Evolutionary conservation across 2,329 filamentous ascomycete species (phyloP).

Genomic region (Curvularia spicifera): DNA sequence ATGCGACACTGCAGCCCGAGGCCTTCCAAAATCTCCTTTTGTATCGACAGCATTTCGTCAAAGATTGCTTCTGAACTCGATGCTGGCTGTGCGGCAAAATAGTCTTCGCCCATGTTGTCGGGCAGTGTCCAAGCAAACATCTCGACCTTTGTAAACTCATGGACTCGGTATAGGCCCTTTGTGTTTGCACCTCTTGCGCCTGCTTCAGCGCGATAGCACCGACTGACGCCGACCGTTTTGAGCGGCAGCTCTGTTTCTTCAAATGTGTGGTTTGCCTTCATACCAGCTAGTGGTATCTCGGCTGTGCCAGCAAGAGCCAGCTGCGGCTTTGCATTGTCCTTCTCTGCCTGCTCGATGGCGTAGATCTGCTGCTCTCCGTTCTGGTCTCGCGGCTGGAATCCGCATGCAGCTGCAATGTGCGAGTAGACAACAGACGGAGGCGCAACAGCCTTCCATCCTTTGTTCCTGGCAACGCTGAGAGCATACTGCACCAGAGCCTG

Average conservation of each 20-base stretch:
- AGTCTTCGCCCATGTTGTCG: slow-evolving; percentile 48
- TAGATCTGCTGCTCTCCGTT: slow-evolving; percentile 94
- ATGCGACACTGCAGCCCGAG: slow-evolving; percentile 86
- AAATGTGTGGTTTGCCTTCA: slow-evolving; percentile 78
- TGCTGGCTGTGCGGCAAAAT: slow-evolving; percentile 40
- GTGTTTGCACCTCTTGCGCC: slow-evolving; percentile 88
- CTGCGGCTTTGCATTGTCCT: slow-evolving; percentile 68
- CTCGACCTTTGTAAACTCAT: slow-evolving; percentile 98
- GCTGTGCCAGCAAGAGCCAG: slow-evolving; percentile 85
- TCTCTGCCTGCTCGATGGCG: slow-evolving; percentile 69
- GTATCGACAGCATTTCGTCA: slow-evolving; percentile 83
- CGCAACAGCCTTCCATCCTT: slow-evolving; percentile 80
- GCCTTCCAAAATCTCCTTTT: slow-evolving; percentile 78
- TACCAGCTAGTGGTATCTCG: slow-evolving; percentile 91
- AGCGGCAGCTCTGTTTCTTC: slow-evolving; percentile 71
- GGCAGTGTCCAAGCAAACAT: slow-evolving; percentile 90
- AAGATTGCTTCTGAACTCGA: slow-evolving; percentile 67
- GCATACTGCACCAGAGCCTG: slow-evolving; percentile 91
- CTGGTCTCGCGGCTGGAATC: slow-evolving; percentile 91
- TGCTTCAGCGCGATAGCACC: slow-evolving; percentile 96
- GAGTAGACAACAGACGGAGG: slow-evolving; percentile 91
- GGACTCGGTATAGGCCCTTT: slow-evolving; percentile 93
- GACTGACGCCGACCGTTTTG: slow-evolving; percentile 80
- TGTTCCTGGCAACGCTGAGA: slow-evolving; percentile 71
- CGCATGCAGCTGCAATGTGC: slow-evolving; percentile 88